Evolutionary conservation across 441 rosid species (phyloP).

Genomic region (Omphalea diandra): DNA sequence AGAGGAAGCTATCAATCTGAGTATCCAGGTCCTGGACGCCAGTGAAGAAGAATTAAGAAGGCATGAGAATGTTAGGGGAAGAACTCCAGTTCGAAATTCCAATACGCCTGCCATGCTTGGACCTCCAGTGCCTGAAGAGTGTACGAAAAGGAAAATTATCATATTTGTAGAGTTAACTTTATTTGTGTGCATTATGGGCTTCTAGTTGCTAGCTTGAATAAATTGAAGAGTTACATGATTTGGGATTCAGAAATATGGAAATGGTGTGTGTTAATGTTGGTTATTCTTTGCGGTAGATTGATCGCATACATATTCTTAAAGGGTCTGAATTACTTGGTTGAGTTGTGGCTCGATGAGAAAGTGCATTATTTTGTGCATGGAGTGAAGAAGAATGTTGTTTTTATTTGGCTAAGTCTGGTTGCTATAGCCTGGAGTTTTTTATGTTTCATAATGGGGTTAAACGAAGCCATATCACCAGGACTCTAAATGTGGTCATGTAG

Average conservation of each 20-base stretch:
- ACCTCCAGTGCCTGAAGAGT: no score
- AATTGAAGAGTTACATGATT: constrained; percentile 27
- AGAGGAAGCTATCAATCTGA: no score
- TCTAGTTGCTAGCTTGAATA: constrained; percentile 52
- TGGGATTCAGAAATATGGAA: constrained; percentile 53
- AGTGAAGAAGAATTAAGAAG: no score
- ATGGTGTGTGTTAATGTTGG: constrained; percentile 49
- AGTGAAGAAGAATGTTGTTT: constrained; percentile 41
- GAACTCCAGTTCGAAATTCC: no score
- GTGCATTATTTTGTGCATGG: constrained; percentile 51
- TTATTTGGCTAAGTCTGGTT: constrained; percentile 44
- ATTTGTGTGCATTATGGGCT: constrained; percentile 33
- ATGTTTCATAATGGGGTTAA: constrained; percentile 35
- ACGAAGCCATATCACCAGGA: background rate
- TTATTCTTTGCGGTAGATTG: constrained; percentile 46
- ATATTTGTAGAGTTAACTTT: constrained; percentile 40
- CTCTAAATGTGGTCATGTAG: constrained; percentile 34
- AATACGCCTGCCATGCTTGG: no score
- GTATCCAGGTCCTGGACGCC: no score
- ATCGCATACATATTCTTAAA: constrained; percentile 39
- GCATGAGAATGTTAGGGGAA: no score
- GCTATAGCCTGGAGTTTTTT: constrained; percentile 47
- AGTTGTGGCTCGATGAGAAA: constrained; percentile 48
- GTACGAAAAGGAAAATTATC: constrained; percentile 29
- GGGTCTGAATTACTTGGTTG: constrained; percentile 37